phyloP scores from a whole-genome alignment of 2,329 filamentous ascomycete genomes.

The Aspergillus brunneoviolaceus region DNA sequence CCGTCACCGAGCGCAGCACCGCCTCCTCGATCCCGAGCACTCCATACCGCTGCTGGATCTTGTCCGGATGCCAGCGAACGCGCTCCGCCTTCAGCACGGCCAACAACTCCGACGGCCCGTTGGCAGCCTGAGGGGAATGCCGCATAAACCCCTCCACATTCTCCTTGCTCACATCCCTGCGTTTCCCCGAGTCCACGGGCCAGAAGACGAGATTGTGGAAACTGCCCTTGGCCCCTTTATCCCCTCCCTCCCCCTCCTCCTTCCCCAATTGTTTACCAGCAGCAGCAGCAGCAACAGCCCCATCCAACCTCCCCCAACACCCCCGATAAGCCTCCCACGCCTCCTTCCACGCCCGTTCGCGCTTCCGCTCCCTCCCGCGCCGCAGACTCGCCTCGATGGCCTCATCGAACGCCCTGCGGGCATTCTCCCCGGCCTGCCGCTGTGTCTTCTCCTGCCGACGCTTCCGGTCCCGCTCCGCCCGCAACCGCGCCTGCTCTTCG shows the following conservation, averaged over 20 bases:
- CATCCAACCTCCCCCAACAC: conserved; percentile 60
- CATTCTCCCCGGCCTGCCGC: conserved; percentile 21
- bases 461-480: conserved; percentile 52
- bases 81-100: conserved; percentile 75
- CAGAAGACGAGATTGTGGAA: conserved; percentile 59
- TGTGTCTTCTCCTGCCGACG: conserved; percentile 41
- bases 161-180: conserved; percentile 57
- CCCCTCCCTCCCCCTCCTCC: conserved; percentile 6
- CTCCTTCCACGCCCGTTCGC: conserved; percentile 47
- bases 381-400: conserved; percentile 70
- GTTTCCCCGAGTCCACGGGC: conserved; percentile 67
- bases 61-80: conserved; percentile 95
- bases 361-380: conserved; percentile 63
- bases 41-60: conserved; percentile 87
- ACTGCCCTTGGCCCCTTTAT: conserved; percentile 16
- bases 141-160: conserved; percentile 70
- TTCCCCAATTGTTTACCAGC: background rate
- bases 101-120: conserved; percentile 36
- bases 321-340: conserved; percentile 65
- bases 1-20: conserved; percentile 77
- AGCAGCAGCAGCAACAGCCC: conserved; percentile 20
- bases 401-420: conserved; percentile 50
- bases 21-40: conserved; percentile 65
- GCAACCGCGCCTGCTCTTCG: conserved; percentile 68
- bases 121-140: conserved; percentile 38